phyloP scores from a whole-genome alignment of 495 filamentous ascomycete species.

The Penicillium atrosanguineum region DNA sequence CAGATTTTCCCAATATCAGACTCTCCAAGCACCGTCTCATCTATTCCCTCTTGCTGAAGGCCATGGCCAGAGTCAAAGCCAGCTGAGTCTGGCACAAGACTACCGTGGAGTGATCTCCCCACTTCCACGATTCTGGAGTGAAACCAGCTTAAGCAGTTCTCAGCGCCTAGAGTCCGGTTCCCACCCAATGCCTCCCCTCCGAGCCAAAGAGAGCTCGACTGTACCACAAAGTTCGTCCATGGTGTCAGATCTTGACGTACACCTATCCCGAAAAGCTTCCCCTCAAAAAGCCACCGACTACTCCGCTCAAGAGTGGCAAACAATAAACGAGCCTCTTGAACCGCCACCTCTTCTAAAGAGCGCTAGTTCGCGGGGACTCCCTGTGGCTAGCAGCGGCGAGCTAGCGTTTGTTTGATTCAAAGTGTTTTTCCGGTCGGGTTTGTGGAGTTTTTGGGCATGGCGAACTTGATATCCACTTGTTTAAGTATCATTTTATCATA shows the following conservation, averaged over 20 bases:
- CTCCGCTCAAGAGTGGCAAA: slow-evolving; percentile 1
- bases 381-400: slow-evolving; percentile 30
- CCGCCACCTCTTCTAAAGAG: slow-evolving; percentile 20
- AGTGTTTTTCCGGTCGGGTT: slow-evolving; percentile 1
- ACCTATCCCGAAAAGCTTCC: slow-evolving; percentile 22
- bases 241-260: slow-evolving; percentile 27
- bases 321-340: slow-evolving; percentile 13
- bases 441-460: slow-evolving; percentile 26
- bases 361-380: slow-evolving; percentile 19
- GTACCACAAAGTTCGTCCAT: slow-evolving; percentile 26
- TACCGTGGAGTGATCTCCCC: slow-evolving; percentile 45
- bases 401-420: slow-evolving; percentile 31
- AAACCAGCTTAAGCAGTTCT: slow-evolving; percentile 33
- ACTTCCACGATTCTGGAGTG: slow-evolving; percentile 43
- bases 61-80: slow-evolving; percentile 29
- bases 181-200: slow-evolving; percentile 8
- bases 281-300: slow-evolving; percentile 10
- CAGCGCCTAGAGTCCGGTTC: slow-evolving; percentile 24
- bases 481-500: background rate
- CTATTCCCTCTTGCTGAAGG: slow-evolving; percentile 28
- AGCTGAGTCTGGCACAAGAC: slow-evolving; percentile 41
- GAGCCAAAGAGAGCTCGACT: slow-evolving; percentile 6
- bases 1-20: slow-evolving; percentile 28
- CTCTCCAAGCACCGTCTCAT: slow-evolving; percentile 18
- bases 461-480: slow-evolving; percentile 32